These are phyloP conservation scores for Amauroascus verrucosus DNA, from an alignment of 2,329 filamentous ascomycete genomes.

Conservation along the genomic window DNA sequence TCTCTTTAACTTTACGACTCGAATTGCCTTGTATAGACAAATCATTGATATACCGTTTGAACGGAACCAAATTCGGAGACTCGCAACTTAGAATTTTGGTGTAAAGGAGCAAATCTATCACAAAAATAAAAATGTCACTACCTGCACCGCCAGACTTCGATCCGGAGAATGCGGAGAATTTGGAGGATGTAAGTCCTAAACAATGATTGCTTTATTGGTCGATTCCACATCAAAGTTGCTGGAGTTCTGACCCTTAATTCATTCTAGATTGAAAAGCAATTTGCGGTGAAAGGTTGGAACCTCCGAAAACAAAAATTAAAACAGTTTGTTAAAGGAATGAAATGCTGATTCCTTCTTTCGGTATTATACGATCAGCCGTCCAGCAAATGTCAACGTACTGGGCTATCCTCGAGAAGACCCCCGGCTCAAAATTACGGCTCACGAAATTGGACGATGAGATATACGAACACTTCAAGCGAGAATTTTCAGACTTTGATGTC, in stretches of 20 bases:
- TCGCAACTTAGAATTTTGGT: no score
- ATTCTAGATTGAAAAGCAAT: slow-evolving; percentile 93
- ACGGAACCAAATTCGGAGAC: no score
- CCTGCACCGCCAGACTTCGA: slow-evolving; percentile 31
- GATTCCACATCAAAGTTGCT: neutral
- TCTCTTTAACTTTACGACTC: no score
- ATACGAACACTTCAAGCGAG: slow-evolving; percentile 71
- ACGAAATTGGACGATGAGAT: slow-evolving; percentile 96
- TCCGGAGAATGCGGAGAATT: slow-evolving; percentile 56
- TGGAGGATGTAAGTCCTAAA: slow-evolving; percentile 50
- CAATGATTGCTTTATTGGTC: neutral
- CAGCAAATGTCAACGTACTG: slow-evolving; percentile 97
- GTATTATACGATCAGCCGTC: slow-evolving; percentile 52
- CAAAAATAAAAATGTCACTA: slow-evolving; percentile 10
- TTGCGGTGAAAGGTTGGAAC: slow-evolving; percentile 75
- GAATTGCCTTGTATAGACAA: neutral
- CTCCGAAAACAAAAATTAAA: neutral
- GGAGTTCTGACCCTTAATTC: neutral
- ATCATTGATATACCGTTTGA: neutral
- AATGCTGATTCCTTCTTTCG: slow-evolving; percentile 13
- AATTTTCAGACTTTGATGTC: slow-evolving; percentile 89
- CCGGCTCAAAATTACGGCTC: slow-evolving; percentile 76
- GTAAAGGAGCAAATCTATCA: no score
- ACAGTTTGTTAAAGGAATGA: neutral
- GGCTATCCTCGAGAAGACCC: slow-evolving; percentile 83